Evolutionary conservation across 2,329 filamentous ascomycete genomes (phyloP).

Genomic region (Hypoxylon sp.): DNA sequence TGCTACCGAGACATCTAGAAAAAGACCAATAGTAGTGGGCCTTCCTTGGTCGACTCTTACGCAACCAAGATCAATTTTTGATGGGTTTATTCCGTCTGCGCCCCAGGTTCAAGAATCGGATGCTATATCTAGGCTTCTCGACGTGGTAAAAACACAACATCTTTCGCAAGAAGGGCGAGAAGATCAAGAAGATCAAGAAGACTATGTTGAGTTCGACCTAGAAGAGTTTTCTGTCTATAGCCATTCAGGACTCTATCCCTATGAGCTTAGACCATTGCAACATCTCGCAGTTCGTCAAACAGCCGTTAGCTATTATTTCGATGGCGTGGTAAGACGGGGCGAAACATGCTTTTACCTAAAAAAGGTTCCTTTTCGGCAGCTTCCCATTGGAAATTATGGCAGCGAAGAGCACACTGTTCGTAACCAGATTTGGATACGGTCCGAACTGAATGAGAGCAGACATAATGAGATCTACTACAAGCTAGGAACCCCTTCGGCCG

Average conservation of each 20-base stretch:
- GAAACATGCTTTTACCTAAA: constrained; percentile 65
- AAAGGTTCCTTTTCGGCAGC: constrained; percentile 67
- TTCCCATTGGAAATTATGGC: constrained; percentile 79
- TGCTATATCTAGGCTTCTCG: constrained; percentile 54
- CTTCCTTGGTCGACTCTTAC: constrained; percentile 47
- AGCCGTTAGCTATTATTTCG: constrained; percentile 65
- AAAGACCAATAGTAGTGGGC: constrained; percentile 37
- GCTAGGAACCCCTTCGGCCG: constrained; percentile 67
- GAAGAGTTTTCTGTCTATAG: constrained; percentile 73
- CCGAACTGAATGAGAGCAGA: constrained; percentile 59
- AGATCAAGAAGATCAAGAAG: constrained; percentile 43
- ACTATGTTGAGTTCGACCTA: constrained; percentile 66
- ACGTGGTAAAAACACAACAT: constrained; percentile 36
- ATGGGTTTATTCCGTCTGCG: constrained; percentile 49
- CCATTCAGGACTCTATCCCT: constrained; percentile 54
- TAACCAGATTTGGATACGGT: constrained; percentile 75
- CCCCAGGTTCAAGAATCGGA: constrained; percentile 50
- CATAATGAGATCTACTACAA: constrained; percentile 73
- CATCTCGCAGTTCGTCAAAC: constrained; percentile 61
- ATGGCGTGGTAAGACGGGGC: constrained; percentile 70
- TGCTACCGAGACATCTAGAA: background rate
- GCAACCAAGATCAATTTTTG: constrained; percentile 49
- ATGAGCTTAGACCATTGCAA: constrained; percentile 71
- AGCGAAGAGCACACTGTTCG: constrained; percentile 61
- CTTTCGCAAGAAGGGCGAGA: constrained; percentile 47